These are phyloP conservation scores for Termitomyces sp. DNA, from an alignment of 768 basidiomycete genomes.

Conservation along the genomic window DNA sequence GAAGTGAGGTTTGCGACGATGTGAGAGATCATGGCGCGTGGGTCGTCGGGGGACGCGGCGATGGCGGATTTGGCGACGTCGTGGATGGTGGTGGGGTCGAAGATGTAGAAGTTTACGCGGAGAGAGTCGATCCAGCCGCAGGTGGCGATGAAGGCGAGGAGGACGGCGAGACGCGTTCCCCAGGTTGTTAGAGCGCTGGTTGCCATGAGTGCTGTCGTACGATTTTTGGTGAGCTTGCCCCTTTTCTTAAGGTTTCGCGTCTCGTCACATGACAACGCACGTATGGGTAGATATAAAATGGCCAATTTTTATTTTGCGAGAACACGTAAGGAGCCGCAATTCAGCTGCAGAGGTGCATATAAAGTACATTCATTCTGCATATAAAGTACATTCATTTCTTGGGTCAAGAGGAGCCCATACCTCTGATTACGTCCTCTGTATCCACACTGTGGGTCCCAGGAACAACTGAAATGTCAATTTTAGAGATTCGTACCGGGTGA, in stretches of 20 bases:
- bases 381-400: too few relatives aligned
- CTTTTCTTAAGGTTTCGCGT: conserved; percentile 1
- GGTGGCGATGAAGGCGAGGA: conserved; percentile 31
- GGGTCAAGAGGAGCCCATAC: too few relatives aligned
- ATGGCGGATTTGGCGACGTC: conserved; percentile 74
- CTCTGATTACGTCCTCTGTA: neutral
- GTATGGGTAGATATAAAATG: too few relatives aligned
- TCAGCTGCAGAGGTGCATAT: too few relatives aligned
- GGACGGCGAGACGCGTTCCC: conserved; percentile 29
- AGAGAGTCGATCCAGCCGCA: conserved; percentile 57
- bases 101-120: conserved; percentile 84
- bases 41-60: conserved; percentile 58
- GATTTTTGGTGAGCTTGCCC: conserved; percentile 2
- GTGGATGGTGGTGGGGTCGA: conserved; percentile 71
- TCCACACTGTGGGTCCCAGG: neutral
- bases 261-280: conserved; percentile 2
- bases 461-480: neutral
- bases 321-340: too few relatives aligned
- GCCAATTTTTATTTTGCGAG: too few relatives aligned
- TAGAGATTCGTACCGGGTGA: neutral
- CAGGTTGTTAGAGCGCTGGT: conserved; percentile 25
- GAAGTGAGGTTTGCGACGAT: conserved; percentile 78
- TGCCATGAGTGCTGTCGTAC: conserved; percentile 12
- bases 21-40: conserved; percentile 70
- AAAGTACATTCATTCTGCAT: too few relatives aligned